phyloP scores from a whole-genome alignment of 2,329 filamentous ascomycete genomes.

The Beauveria australis region DNA sequence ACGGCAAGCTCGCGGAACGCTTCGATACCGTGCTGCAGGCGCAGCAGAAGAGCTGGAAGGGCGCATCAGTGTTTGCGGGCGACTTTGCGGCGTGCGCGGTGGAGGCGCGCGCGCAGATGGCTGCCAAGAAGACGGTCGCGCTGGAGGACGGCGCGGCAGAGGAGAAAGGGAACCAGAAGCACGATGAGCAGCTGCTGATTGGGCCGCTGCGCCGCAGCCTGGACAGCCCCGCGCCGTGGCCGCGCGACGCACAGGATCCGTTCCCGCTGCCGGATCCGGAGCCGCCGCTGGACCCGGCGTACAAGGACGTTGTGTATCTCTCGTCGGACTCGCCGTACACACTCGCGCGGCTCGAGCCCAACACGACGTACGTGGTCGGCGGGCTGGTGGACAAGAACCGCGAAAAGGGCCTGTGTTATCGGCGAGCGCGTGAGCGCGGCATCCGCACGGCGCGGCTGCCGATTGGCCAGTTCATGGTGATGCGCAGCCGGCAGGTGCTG shows the following conservation, averaged over 20 bases:
- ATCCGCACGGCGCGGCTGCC: conserved; percentile 86
- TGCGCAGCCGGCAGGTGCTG: conserved; percentile 78
- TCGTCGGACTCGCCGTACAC: conserved; percentile 86
- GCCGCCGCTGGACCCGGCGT: conserved; percentile 23
- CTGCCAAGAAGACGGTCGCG: conserved; percentile 24
- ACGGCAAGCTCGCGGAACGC: conserved; percentile 63
- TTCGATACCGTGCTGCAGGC: conserved; percentile 68
- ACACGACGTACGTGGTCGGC: conserved; percentile 87
- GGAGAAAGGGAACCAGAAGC: conserved; percentile 21
- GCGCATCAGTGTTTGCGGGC: conserved; percentile 62
- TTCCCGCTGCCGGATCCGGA: conserved; percentile 27
- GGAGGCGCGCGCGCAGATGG: conserved; percentile 62
- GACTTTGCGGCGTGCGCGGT: conserved; percentile 65
- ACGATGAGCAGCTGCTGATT: conserved; percentile 41
- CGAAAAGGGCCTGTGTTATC: conserved; percentile 90
- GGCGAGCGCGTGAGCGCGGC: conserved; percentile 62
- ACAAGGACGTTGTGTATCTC: conserved; percentile 65
- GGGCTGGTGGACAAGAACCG: conserved; percentile 94
- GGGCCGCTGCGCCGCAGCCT: conserved; percentile 44
- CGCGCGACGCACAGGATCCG: conserved; percentile 23
- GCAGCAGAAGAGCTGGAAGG: conserved; percentile 72
- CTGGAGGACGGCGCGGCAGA: background rate
- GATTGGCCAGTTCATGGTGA: conserved; percentile 90
- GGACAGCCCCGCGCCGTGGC: conserved; percentile 22
- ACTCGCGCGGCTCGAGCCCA: conserved; percentile 72